A percentile compares a stretch with the other conserved stretches of the same genome.
phyloP scores from a whole-genome alignment of 1,284 basidiomycete genomes.

The Ceratobasidium sp. region DNA sequence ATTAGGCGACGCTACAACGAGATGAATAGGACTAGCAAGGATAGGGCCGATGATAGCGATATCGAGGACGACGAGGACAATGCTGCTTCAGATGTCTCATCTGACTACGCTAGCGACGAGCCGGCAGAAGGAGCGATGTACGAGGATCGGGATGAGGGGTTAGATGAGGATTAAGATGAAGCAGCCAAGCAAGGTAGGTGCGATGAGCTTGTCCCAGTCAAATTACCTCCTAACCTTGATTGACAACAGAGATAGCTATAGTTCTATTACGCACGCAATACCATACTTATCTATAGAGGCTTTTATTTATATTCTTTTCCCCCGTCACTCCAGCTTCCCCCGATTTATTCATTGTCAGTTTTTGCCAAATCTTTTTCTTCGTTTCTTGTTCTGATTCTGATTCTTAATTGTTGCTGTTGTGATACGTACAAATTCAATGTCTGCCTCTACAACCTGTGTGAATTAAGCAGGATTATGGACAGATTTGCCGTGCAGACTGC shows the following conservation, averaged over 20 bases:
- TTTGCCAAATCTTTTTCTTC: neutral
- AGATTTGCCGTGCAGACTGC: neutral
- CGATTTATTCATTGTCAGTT: neutral
- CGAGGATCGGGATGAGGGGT: neutral
- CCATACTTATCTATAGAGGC: conserved; percentile 2
- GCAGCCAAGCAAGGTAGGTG: neutral
- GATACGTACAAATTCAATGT: neutral
- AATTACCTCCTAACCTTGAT: neutral
- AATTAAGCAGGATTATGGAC: no score
- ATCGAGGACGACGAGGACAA: conserved; percentile 1
- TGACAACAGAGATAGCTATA: neutral
- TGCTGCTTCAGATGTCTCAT: no score
- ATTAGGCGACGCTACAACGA: neutral
- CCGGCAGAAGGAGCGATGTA: neutral
- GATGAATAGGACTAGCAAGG: neutral
- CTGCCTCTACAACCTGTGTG: neutral
- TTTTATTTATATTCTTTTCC: neutral
- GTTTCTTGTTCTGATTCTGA: neutral
- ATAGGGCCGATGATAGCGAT: neutral
- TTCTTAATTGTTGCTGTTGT: neutral
- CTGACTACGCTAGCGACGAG: conserved; percentile 11
- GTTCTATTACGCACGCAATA: no score
- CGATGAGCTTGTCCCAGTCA: neutral
- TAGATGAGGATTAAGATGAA: neutral
- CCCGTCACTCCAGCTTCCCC: neutral